Evolutionary conservation across 352 stramenopile genomes (phyloP).

Genomic region (Chrysophaeum taylorii): DNA sequence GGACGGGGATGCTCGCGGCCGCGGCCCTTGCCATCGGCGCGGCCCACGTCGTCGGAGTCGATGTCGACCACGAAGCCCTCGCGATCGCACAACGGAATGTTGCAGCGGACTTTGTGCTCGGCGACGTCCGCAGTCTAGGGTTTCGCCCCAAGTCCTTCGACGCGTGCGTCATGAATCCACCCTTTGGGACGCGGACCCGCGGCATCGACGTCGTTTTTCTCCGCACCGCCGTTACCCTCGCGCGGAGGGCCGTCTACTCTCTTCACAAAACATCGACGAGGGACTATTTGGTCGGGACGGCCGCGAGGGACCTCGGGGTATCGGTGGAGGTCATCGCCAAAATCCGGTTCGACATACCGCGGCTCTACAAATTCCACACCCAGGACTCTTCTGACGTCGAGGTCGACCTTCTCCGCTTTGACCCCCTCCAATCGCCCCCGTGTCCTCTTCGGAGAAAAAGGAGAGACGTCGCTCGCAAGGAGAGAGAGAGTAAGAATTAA

Average conservation of each 20-base stretch:
- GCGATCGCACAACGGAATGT: background rate
- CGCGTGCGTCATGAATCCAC: constrained; percentile 10
- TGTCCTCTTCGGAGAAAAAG: too few relatives aligned
- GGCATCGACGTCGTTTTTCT: constrained; percentile 8
- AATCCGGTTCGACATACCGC: constrained; percentile 1
- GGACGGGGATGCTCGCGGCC: constrained; percentile 23
- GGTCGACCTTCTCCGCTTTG: constrained; percentile 9
- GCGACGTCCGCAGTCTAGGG: background rate
- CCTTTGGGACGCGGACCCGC: constrained; percentile 2
- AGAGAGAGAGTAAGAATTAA: too few relatives aligned
- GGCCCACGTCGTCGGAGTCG: background rate
- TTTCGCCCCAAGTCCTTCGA: background rate
- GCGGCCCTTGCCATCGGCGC: background rate
- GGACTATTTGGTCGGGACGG: background rate
- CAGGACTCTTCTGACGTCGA: background rate
- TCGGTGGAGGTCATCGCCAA: background rate
- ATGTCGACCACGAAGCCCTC: background rate
- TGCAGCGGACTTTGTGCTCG: background rate
- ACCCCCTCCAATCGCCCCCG: too few relatives aligned
- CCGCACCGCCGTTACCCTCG: background rate
- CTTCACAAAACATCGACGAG: constrained; percentile 12
- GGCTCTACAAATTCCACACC: background rate
- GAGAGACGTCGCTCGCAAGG: too few relatives aligned
- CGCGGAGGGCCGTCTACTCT: background rate
- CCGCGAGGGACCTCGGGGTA: background rate